Evolutionary conservation across 2,329 filamentous ascomycete species (phyloP), one percentile per base, ranked within the genome.

Genomic region (Annulohypoxylon truncatum): DNA sequence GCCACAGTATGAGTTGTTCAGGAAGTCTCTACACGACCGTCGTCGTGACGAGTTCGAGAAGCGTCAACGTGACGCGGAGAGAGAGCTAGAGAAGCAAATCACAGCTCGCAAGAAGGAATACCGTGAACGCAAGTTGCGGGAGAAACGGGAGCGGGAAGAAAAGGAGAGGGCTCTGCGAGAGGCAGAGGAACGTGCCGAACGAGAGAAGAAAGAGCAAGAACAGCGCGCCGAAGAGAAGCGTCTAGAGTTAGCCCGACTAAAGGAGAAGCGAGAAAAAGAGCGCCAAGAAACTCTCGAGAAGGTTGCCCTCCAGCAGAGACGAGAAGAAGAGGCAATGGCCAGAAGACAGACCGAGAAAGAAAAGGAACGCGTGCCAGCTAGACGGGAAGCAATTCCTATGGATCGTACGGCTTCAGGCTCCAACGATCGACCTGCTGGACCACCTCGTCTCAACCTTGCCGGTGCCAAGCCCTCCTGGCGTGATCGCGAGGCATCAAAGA

Each of bases 11-110:
- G 93, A 96, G 79, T 82, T 83, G 8, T 98, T 97, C 87, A 90
- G 92, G 76, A 85, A 90, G 71, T 89, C 90, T 50, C 89, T 99
- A 57, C 92, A 92, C 67, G 91, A 96, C 79, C 91, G 93, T 77
- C 92, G 95, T 73, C 93, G 93, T 77, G 92, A 97, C 74, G 94
- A 98, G 80, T 99, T 98, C 73, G 96, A 98, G 86, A 95, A 92
- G 84, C 92, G 94, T 70, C 92, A 92, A 77, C 94, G 92, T 79
- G 90, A 93, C 75, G 96, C 96, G 29, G 94, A 98, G 84, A 90
- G 91, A 70, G 96, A 99, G 78, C 87, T 98, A 63, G 92, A 98
- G 84, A 92, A 91, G 80, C 93, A 96, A 83, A 97, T 97, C 81
- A 88, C 90, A 38, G 87, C 89, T 71, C 92, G 96, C 75, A 90